Base-by-base conservation (phyloP, 2,329 filamentous ascomycete genomes). In the Tolypocladium nubicola region DNA sequence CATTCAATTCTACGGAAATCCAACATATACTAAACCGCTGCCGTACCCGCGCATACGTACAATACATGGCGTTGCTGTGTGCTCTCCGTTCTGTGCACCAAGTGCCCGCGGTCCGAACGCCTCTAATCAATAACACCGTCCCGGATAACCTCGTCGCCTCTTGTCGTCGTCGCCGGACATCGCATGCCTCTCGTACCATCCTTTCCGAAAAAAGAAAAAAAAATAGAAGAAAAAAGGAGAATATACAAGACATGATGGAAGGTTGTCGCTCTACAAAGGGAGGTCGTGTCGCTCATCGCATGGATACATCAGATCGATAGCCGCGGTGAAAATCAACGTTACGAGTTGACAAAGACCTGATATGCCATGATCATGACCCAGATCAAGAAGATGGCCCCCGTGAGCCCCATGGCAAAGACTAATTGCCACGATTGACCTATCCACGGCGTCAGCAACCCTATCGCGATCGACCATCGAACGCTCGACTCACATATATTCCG, bases 361-460 rank as follows among this genome's bases (percentile, higher is more conserved):
- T 84, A 83, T 13, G 83, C 80, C 79, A 87, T 86, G 60, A 86
- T 73, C 76, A 86, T 85, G 64, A 86, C 82, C 84, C 84, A 87
- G n/a, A 87, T 66, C 58, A 86, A 67, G 61, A 86, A 86, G 1
- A 85, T 71, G 21, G 70, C 73, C 0, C 84, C 84, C 2, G 84
- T 78, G 30, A 88, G 68, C 21, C 77, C 77, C 67, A 87, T 84
- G 1, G 83, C 78, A 69, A 86, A 88, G 1, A 82, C 81, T 1
- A 85, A 77, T 63, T 84, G 79, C 85, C 85, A 87, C 49, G 77
- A 77, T 69, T 84, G 81, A 67, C 80, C 80, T 83, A 54, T 39
- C 13, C 38, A 47, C 23, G 2, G 6, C 2, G 53, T 68, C 62
- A 68, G 65, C 56, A 35, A 3, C 9, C 13, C 3, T 19, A 1